phyloP scores from a whole-genome alignment of 129 eudicot genomes.

The Tagetes erecta region DNA sequence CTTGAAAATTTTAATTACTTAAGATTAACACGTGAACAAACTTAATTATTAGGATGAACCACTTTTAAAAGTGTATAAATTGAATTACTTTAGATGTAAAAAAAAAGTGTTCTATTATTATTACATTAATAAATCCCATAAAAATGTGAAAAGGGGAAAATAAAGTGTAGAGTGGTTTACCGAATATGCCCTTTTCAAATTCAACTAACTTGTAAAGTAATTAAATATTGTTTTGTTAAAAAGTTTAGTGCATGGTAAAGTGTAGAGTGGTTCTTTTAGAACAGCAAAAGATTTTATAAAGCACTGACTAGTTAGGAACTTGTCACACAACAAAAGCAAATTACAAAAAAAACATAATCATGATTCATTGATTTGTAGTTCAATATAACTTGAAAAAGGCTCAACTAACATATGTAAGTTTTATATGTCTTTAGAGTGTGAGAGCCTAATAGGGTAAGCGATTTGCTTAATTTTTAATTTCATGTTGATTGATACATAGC shows the following conservation, averaged over 20 bases:
- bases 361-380: background rate
- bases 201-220: background rate
- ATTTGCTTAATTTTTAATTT: background rate
- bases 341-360: too few species aligned
- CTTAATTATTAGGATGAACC: background rate
- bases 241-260: background rate
- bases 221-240: background rate
- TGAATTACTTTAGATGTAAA: background rate
- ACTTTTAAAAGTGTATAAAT: background rate
- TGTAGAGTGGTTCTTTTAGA: background rate
- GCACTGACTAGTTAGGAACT: too few species aligned
- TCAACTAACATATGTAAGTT: background rate
- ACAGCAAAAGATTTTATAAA: too few species aligned
- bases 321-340: too few species aligned
- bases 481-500: background rate
- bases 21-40: background rate
- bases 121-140: background rate
- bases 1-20: background rate
- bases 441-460: background rate
- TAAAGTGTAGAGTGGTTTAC: slow-evolving; percentile 3
- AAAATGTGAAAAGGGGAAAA: background rate
- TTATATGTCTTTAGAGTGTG: background rate
- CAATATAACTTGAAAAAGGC: too few species aligned
- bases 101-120: background rate
- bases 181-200: slow-evolving; percentile 16